Base-by-base conservation (phyloP, 139 green algal species). In the Eudorina sp. region DNA sequence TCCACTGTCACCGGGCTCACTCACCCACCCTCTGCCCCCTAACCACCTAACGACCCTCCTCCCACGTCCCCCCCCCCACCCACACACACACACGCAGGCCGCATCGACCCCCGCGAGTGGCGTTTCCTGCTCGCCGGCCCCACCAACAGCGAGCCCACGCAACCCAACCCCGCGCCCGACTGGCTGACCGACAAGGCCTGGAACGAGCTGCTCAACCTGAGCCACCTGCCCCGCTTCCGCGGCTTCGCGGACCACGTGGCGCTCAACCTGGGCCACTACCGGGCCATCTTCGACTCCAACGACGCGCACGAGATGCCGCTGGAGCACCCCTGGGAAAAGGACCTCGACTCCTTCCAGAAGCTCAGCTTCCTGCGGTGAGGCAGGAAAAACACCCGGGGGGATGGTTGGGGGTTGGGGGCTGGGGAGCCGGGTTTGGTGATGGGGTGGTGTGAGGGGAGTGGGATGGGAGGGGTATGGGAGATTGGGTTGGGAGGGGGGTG, bases 161-260 rank as follows among this genome's bases (percentile, higher is more conserved):
- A 78, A 69, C 88, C 92, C 36, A 98, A 98, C 89, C 95, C 96
- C 27, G 92, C 92, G 16, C 83, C 93, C 4, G 81, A 90, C 31
- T 98, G 96, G 96, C 84, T 97, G 3, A 97, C 93, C 16, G 95
- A 97, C 41, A 96, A 97, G 89, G 90, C 83, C 25, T 98, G 96
- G 96, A 82, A 94, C 34, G 95, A 97, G 90, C 66, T 98, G 8
- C 70, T 96, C 38, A 97, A 96, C 69, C 79, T 98, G 11, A 89
- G 85, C 23, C 46, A 83, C 19, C 91, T 98, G 53, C 91, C 92
- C 1, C 64, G 48, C 16, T 97, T 97, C 80, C 46, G 84, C 29
- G 94, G 92, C 41, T 93, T 95, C 27, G 55, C 80, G 3, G 45
- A 90, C 34, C 90, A 96, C 83, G 86, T 97, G 25, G 82, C 83